Percentiles rank a stretch among this genome's conserved stretches.
Conservation (phyloP, 1,139 yeast species). For the Blastobotrys apis region DNA sequence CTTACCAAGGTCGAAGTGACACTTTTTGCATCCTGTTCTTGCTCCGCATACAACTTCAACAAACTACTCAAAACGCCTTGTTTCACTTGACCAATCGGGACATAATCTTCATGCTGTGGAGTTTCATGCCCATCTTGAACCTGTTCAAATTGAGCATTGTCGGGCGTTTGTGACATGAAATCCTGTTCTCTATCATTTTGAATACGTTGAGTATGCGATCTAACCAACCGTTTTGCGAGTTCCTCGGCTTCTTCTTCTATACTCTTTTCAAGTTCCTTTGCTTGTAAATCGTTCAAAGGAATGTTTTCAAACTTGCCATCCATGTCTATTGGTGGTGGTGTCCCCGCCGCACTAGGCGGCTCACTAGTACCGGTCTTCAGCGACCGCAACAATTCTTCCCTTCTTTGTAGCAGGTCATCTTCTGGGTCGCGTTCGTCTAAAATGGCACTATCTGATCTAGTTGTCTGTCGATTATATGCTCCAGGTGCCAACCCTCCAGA, state of each 20-base stretch:
- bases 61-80: slow-evolving; percentile 82
- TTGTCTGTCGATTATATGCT: slow-evolving; percentile 16
- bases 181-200: background rate
- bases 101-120: slow-evolving; percentile 41
- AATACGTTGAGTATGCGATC: slow-evolving; percentile 21
- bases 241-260: slow-evolving; percentile 21
- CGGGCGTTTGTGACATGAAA: slow-evolving; percentile 2
- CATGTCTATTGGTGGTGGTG: background rate
- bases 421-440: slow-evolving; percentile 6
- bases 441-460: background rate
- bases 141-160: slow-evolving; percentile 1
- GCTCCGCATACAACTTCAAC: slow-evolving; percentile 56
- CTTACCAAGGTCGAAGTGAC: background rate
- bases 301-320: background rate
- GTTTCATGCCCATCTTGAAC: background rate
- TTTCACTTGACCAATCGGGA: slow-evolving; percentile 70
- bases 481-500: slow-evolving; percentile 34
- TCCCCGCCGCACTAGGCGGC: background rate
- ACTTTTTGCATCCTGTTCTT: slow-evolving; percentile 17
- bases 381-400: slow-evolving; percentile 6
- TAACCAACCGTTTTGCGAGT: slow-evolving; percentile 26
- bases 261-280: slow-evolving; percentile 11
- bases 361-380: slow-evolving; percentile 2
- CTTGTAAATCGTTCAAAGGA: background rate
- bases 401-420: slow-evolving; percentile 7